Percentiles rank a stretch among this genome's conserved stretches.
Evolutionary conservation across 139 green algal genomes (phyloP).

Genomic region (Micractinium sp.): DNA sequence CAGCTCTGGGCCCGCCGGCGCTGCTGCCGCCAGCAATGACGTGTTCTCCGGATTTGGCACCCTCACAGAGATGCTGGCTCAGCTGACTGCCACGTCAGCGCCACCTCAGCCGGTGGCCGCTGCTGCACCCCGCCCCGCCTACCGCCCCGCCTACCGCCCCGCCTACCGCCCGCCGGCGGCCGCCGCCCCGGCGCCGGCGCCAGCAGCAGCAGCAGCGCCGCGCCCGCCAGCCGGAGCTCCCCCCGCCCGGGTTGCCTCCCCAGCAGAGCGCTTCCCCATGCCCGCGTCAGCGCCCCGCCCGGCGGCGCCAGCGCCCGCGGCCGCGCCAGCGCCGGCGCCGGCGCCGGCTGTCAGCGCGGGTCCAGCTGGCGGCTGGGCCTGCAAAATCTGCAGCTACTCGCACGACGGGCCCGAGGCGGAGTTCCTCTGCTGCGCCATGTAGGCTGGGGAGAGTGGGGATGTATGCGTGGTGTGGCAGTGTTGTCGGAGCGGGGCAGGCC

Average conservation of each 20-base stretch:
- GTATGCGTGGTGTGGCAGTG: too few relatives aligned
- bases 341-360: neutral
- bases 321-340: neutral
- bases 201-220: neutral
- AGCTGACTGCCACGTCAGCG: constrained; percentile 8
- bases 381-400: constrained; percentile 28
- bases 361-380: neutral
- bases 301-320: neutral
- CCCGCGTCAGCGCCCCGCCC: neutral
- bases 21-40: neutral
- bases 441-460: neutral
- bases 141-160: constrained; percentile 17
- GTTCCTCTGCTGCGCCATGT: constrained; percentile 36
- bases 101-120: neutral
- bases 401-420: constrained; percentile 1
- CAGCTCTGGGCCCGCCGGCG: neutral
- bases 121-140: neutral
- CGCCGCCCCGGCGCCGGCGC: neutral
- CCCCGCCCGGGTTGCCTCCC: neutral
- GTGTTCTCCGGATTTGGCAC: neutral
- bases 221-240: neutral
- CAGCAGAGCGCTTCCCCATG: neutral
- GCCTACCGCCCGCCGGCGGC: neutral
- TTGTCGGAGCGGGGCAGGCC: too few relatives aligned
- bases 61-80: constrained; percentile 19